A percentile compares a stretch with the other conserved stretches of the same genome.
These are phyloP conservation scores for Hanseniaspora clermontiae DNA, from an alignment of 805 yeast species.

Conservation along the genomic window DNA sequence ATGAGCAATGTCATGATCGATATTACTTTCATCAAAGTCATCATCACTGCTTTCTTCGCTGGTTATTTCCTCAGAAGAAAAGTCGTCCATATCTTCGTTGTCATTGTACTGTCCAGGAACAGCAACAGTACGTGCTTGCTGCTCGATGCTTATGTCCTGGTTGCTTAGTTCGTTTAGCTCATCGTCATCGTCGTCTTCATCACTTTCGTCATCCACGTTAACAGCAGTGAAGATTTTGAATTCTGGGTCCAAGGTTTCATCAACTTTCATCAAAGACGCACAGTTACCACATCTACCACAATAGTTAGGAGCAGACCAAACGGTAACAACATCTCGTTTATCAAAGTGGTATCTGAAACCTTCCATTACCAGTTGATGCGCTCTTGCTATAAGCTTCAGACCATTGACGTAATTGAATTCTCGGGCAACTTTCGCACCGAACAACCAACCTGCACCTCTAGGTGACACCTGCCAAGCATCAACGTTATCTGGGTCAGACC, in stretches of 20 bases:
- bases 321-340: slow-evolving; percentile 90
- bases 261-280: slow-evolving; percentile 97
- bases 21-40: slow-evolving; percentile 12
- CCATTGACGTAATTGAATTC: slow-evolving; percentile 88
- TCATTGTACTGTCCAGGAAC: slow-evolving; percentile 4
- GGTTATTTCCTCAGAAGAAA: slow-evolving; percentile 9
- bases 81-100: slow-evolving; percentile 1
- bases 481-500: slow-evolving; percentile 97
- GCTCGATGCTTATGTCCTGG: slow-evolving; percentile 9
- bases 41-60: slow-evolving; percentile 13
- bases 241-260: slow-evolving; percentile 81
- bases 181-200: slow-evolving; percentile 14
- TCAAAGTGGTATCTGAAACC: slow-evolving; percentile 93
- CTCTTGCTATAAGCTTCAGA: slow-evolving; percentile 75
- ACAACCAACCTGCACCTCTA: slow-evolving; percentile 97
- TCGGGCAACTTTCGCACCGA: slow-evolving; percentile 89
- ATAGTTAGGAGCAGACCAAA: slow-evolving; percentile 89
- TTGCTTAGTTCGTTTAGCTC: slow-evolving; percentile 9
- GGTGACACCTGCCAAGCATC: slow-evolving; percentile 98
- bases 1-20: slow-evolving; percentile 10
- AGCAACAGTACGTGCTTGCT: slow-evolving; percentile 10
- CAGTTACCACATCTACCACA: slow-evolving; percentile 97
- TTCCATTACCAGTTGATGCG: slow-evolving; percentile 96
- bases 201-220: slow-evolving; percentile 51
- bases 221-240: slow-evolving; percentile 93